Evolutionary conservation across 2,329 filamentous ascomycete species (phyloP).

Genomic region (Nectriaceae sp.): DNA sequence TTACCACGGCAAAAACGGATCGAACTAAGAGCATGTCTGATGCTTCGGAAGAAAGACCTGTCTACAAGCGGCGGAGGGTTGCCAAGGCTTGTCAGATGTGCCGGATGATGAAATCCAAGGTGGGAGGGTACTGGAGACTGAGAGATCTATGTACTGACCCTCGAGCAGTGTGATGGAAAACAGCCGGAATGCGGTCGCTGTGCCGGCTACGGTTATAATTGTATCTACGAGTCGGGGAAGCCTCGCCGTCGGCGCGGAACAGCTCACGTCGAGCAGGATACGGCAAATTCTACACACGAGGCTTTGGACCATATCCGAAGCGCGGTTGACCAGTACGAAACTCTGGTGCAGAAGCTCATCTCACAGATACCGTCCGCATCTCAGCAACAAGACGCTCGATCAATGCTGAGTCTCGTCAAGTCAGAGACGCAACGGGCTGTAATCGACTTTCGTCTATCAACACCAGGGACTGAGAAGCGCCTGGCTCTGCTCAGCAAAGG

Average conservation of each 20-base stretch:
- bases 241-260: background rate
- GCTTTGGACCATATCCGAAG: background rate
- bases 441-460: background rate
- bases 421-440: background rate
- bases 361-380: background rate
- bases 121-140: background rate
- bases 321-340: conserved; percentile 26
- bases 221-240: conserved; percentile 12
- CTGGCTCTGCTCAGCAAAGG: background rate
- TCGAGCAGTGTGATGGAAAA: conserved; percentile 15
- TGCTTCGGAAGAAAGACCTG: background rate
- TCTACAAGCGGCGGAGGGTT: conserved; percentile 20
- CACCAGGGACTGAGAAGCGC: background rate
- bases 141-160: background rate
- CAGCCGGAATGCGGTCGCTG: conserved; percentile 26
- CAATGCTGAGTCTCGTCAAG: background rate
- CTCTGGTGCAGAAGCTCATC: background rate
- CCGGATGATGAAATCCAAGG: conserved; percentile 28
- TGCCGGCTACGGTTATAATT: conserved; percentile 24
- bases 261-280: background rate
- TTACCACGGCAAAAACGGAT: background rate
- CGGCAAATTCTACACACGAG: background rate
- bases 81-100: conserved; percentile 27
- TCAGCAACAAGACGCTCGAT: background rate
- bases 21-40: background rate